Percentiles rank a stretch among this genome's conserved stretches.
Evolutionary conservation across 2,329 filamentous ascomycete genomes (phyloP).

Genomic region (Penicillium sp.): DNA sequence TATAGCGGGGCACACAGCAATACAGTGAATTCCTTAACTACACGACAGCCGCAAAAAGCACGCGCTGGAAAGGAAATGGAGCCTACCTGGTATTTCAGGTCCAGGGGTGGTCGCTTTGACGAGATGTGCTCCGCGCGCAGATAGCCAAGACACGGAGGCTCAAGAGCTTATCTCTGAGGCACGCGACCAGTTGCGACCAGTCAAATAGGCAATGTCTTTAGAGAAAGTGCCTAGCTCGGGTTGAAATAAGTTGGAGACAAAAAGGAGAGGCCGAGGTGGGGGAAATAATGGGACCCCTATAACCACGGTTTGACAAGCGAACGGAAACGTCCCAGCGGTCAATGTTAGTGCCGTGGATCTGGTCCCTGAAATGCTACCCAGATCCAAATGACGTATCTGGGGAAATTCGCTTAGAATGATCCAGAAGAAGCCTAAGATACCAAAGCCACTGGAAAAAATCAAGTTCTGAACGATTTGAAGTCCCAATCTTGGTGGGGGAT

Average conservation of each 20-base stretch:
- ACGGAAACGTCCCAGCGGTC: slow-evolving; percentile 19
- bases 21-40: slow-evolving; percentile 13
- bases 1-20: slow-evolving; percentile 5
- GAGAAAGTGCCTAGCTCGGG: not conserved
- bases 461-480: not conserved
- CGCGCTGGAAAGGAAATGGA: slow-evolving; percentile 2
- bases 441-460: not conserved
- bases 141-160: slow-evolving; percentile 1
- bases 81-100: slow-evolving; percentile 34
- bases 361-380: slow-evolving; percentile 10
- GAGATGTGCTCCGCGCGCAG: slow-evolving; percentile 24
- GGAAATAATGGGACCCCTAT: slow-evolving; percentile 16
- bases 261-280: slow-evolving; percentile 17
- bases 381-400: slow-evolving; percentile 1
- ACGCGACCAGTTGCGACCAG: slow-evolving; percentile 11
- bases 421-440: not conserved
- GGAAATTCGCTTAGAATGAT: not conserved
- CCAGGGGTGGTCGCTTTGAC: slow-evolving; percentile 25
- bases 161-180: slow-evolving; percentile 1
- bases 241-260: not conserved
- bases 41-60: slow-evolving; percentile 6
- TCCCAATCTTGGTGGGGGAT: not conserved
- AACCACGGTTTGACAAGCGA: slow-evolving; percentile 20
- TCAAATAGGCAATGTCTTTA: not conserved
- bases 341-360: not conserved